Evolutionary conservation across 441 rosid genomes (phyloP), one percentile per base, ranked within the genome.

Genomic region (Syzygium malaccense): DNA sequence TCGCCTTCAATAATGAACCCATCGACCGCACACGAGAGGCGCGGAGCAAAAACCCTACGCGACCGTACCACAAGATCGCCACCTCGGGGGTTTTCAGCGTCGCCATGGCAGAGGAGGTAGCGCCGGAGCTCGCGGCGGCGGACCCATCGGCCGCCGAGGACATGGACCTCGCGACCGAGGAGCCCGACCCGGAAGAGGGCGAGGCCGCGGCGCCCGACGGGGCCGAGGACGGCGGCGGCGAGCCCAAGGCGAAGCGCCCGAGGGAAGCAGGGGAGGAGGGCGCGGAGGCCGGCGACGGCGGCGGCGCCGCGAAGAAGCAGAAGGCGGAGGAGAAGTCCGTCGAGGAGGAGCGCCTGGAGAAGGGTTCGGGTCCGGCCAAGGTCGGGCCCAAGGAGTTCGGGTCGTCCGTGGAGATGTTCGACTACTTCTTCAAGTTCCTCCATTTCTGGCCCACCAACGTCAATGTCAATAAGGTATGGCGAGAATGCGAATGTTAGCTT

Each of bases 351-450:
- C 90, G 92, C 41, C 80, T 87, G 91, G 94, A 91, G 86, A 91
- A 86, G 53, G 93, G 86, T 33, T 64, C 92, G 32, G 93, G 20
- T 87, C 92, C 87, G 57, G 94, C 92, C 30, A 92, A 87, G 26
- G 86, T 98, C 86, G 99, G 99, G 19, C 96, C 97, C 1, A 98
- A 98, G 94, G 94, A 92, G 90, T 97, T 98, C 85, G 95, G 93
- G 56, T 93, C 98, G 12, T 91, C 98, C 1, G 92, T 94, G 56
- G 95, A 94, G 93, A 95, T 98, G 98, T 95, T 95, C 88, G 96
- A 98, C 90, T 95, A 96, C 90, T 95, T 98, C 79, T 92, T 86
- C 89, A 93, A 92, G 87, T 91, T 98, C 41, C 93, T 97, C 64
- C 99, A 95, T 33, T 80, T 48, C 55, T 98, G 98, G 99, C 96